A percentile compares a stretch with the other conserved stretches of the same genome.
Evolutionary conservation across 345 rosid species (phyloP).

Genomic region (Melaleuca alternifolia): DNA sequence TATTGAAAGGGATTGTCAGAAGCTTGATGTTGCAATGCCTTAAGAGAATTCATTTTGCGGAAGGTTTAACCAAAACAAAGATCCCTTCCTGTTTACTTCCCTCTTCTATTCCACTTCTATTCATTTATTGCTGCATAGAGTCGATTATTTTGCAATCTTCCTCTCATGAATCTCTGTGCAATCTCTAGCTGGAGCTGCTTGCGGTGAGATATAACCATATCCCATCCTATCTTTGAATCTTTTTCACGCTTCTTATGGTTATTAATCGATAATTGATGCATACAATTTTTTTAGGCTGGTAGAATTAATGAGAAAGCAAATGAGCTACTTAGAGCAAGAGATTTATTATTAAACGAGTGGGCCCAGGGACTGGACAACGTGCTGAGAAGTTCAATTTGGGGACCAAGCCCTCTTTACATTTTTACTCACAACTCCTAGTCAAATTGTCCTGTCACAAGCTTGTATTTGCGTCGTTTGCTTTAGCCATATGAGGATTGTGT

Average conservation of each 20-base stretch:
- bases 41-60: not conserved
- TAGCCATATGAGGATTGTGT: not conserved
- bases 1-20: not conserved
- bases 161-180: constrained; percentile 57
- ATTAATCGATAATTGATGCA: not conserved
- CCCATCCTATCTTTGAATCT: not conserved
- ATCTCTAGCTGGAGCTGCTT: constrained; percentile 73
- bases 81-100: not conserved
- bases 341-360: constrained; percentile 64
- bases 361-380: constrained; percentile 78
- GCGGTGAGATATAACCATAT: constrained; percentile 57
- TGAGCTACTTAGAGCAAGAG: constrained; percentile 69
- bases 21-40: not conserved
- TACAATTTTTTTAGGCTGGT: constrained; percentile 45
- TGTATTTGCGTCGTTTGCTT: not conserved
- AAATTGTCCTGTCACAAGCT: not conserved
- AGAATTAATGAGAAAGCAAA: constrained; percentile 67
- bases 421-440: not conserved
- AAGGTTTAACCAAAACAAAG: not conserved
- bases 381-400: constrained; percentile 50
- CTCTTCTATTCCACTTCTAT: not conserved
- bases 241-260: not conserved
- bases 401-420: not conserved
- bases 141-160: constrained; percentile 64
- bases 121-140: constrained; percentile 21